Evolutionary conservation across 2,329 filamentous ascomycete species (phyloP).

Genomic region (Calonectria pseudoturangicola): DNA sequence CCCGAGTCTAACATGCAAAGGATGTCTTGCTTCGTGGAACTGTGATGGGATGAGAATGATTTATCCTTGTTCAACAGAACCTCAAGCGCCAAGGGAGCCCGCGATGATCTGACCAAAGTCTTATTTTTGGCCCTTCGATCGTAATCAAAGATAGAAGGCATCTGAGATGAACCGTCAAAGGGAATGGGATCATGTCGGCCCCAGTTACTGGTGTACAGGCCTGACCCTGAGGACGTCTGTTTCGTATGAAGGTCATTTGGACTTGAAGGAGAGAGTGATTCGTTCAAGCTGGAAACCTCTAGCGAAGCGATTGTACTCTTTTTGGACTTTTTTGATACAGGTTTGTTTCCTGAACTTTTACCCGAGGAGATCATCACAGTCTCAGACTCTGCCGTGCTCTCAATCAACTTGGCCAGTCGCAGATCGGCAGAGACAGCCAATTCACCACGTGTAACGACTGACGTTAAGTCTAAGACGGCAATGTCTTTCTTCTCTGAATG

Average conservation of each 20-base stretch:
- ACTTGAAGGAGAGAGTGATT: neutral
- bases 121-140: neutral
- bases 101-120: neutral
- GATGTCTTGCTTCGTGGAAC: neutral
- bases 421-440: neutral
- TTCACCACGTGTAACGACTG: too few species aligned
- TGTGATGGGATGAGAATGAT: neutral
- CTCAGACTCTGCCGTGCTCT: neutral
- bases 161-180: slow-evolving; percentile 17
- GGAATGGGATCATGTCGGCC: slow-evolving; percentile 26
- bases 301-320: neutral
- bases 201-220: slow-evolving; percentile 23
- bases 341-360: neutral
- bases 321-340: neutral
- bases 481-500: neutral
- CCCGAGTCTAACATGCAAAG: neutral
- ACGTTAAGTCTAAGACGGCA: neutral
- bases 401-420: neutral
- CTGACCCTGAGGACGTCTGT: neutral
- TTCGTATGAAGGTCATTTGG: neutral
- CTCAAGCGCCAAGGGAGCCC: neutral
- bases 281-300: neutral
- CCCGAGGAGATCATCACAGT: neutral
- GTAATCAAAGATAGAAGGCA: slow-evolving; percentile 24
- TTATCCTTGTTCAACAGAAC: slow-evolving; percentile 5